Evolutionary conservation across 495 filamentous ascomycete species (phyloP), one percentile per base, ranked within the genome.

Genomic region (Astrocystis sublimbata): DNA sequence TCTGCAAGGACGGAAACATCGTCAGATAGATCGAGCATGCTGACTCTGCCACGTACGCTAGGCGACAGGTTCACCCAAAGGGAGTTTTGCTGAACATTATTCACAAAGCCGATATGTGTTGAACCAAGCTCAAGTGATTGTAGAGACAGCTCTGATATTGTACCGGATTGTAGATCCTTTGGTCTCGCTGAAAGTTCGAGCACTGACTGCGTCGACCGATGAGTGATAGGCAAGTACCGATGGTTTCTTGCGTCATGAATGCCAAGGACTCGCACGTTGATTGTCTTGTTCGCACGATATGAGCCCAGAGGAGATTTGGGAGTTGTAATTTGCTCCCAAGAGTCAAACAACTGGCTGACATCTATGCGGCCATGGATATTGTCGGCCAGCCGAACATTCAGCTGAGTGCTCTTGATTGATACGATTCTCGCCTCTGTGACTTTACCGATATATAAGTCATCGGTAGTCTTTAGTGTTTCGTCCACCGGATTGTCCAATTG

Each of bases 41-140:
- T 85, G 47, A 98, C 84, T 52, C 92, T 82, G 60, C 94, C 94
- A 15, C 92, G 87, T 28, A 98, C 87, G 64, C 89, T 92, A n/a
- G 94, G 92, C 4, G 93, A 90, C 26, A 98, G 73, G 69, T 90
- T 97, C 49, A 93, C 86, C 93, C 93, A 98, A 21, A 94, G 78
- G 64, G 84, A 89, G 55, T 88, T 84, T 35, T 89, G 81, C 13
- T 84, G 80, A 55, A 93, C 75, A 64, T 96, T 97, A 77, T 98
- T 98, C 71, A 98, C 83, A 70, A 93, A 97, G 3, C 86, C 92
- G 50, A 93, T 76, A 76, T 86, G 88, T 0, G 76, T 83, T 10
- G 87, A 87, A 35, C 89, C 93, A 45, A 81, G 77, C 63, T 86
- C 75, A 53, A 98, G 76, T 63, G 91, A 85, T n/a, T 92, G 86